These are phyloP conservation scores for Didymella arachidicola DNA, from an alignment of 2,329 filamentous ascomycete species.

Conservation along the genomic window DNA sequence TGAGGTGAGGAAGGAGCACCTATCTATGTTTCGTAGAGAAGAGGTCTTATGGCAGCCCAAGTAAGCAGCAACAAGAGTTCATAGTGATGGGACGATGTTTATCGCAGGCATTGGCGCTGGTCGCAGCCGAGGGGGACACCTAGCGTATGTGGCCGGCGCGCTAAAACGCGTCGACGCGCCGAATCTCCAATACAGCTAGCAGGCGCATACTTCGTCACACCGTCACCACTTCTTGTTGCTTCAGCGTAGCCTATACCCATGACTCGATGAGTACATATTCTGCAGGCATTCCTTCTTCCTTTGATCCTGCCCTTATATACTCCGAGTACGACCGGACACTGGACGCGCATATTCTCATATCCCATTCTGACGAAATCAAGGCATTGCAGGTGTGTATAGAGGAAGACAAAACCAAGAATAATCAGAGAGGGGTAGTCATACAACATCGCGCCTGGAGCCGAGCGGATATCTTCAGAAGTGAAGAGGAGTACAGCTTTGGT, in stretches of 20 bases:
- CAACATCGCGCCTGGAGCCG: conserved; percentile 60
- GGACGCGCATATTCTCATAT: conserved; percentile 32
- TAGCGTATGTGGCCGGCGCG: conserved; percentile 22
- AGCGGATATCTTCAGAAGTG: conserved; percentile 59
- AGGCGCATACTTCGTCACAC: background rate
- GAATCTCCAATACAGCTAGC: conserved; percentile 1
- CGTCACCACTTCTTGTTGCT: background rate
- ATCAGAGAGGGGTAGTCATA: conserved; percentile 57
- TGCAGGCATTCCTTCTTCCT: conserved; percentile 55
- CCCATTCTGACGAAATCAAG: conserved; percentile 59
- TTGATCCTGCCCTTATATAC: conserved; percentile 60
- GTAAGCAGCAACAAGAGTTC: too few relatives aligned
- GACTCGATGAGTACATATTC: conserved; percentile 41
- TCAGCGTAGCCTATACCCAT: conserved; percentile 10
- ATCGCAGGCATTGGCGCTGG: background rate
- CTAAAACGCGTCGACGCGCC: conserved; percentile 24
- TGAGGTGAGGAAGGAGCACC: too few relatives aligned
- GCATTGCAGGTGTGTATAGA: conserved; percentile 52
- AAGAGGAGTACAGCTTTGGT: conserved; percentile 53
- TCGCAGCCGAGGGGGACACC: background rate
- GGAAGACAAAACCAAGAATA: conserved; percentile 55
- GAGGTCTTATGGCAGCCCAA: too few relatives aligned
- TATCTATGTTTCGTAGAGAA: too few relatives aligned
- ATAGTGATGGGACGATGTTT: background rate
- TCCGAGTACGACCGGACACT: conserved; percentile 51